A percentile compares a stretch with the other conserved stretches of the same genome.
Conservation (phyloP, 805 yeast species). For the Scheffersomyces ergatensis region DNA sequence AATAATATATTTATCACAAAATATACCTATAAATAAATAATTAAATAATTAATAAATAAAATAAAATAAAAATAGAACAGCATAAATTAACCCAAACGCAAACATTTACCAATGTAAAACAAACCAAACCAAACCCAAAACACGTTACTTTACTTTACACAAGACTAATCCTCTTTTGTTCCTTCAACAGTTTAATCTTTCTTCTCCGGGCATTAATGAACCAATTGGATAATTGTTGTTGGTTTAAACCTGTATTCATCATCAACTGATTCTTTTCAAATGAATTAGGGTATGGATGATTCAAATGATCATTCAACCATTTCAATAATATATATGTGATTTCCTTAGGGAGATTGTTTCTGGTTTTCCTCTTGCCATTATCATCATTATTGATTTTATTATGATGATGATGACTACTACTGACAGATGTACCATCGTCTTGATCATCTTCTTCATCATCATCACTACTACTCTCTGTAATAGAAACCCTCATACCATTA, state of each 20-base stretch:
- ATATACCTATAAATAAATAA: no score
- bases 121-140: not conserved
- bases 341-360: conserved; percentile 77
- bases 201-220: conserved; percentile 84
- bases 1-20: no score
- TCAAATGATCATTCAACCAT: conserved; percentile 73
- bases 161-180: conserved; percentile 22
- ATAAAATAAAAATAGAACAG: not conserved
- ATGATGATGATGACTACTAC: no score
- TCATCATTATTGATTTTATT: not conserved
- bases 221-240: conserved; percentile 84
- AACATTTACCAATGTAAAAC: not conserved
- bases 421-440: no score
- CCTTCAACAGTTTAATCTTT: conserved; percentile 53
- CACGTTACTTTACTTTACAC: no score
- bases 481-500: no score
- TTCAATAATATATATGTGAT: conserved; percentile 68
- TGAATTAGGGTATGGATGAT: conserved; percentile 83
- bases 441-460: not conserved
- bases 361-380: conserved; percentile 30
- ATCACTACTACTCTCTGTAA: not conserved
- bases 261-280: conserved; percentile 70
- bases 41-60: no score
- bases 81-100: not conserved
- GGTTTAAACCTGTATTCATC: conserved; percentile 71